Base-by-base conservation (phyloP, 2,329 filamentous ascomycete species). In the Xenoacremonium recifei region DNA sequence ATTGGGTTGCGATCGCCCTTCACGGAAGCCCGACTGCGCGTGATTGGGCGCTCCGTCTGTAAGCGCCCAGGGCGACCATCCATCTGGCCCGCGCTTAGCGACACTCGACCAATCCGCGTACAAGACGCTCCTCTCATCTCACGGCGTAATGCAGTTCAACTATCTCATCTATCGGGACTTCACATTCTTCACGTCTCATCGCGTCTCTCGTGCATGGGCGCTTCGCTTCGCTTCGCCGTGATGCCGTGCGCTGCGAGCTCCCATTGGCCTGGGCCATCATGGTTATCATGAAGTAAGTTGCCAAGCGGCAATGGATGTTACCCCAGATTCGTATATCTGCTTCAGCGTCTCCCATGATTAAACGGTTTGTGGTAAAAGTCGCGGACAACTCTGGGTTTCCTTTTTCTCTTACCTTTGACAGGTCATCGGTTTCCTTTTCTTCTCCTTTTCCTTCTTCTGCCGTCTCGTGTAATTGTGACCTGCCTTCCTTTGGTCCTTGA, bases 131-230 rank as follows among this genome's bases (percentile, higher is more conserved):
- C 45, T 47, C 21, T 35, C 43, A 48, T 49, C 44, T 57, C n/a
- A 18, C n/a, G n/a, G n/a, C n/a, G n/a, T n/a, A n/a, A 5, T 19
- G 17, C 9, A 6, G 16, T 41, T 53, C 39, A 43, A 37, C 40
- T 41, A n/a, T n/a, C n/a, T 38, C 36, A 46, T 45, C 49, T 47
- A 37, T 46, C 43, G 40, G 40, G 34, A 44, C 38, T 40, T 43
- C 37, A 37, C 45, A 39, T 38, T 21, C 16, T 29, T 35, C 35
- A 29, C n/a, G 30, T 17, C 17, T 35, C 38, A 41, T 36, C 51
- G 58, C 57, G 58, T 49, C 47, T 58, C 54, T 49, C 39, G 42
- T 51, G 51, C 50, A 54, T 57, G 44, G 48, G 50, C 55, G 57
- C 53, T 51, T 55, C 43, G 31, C 20, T 30, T 21, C 15, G 20